These are phyloP conservation scores for Penicillium coprophilum DNA, from an alignment of 495 filamentous ascomycete species.

Conservation along the genomic window DNA sequence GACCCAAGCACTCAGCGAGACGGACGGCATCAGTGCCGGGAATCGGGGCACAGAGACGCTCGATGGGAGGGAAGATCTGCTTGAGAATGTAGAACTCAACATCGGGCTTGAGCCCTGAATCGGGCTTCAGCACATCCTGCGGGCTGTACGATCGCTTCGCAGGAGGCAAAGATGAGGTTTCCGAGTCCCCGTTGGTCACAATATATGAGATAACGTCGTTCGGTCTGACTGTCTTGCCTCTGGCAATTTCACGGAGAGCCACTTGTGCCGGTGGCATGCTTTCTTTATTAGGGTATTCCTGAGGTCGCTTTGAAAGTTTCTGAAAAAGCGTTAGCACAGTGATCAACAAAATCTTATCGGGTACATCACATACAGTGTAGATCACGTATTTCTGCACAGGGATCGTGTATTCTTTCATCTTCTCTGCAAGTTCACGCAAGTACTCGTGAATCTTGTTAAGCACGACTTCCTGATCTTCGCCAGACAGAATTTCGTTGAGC, in stretches of 20 bases:
- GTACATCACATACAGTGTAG: constrained; percentile 61
- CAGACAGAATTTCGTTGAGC: constrained; percentile 87
- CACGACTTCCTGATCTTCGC: constrained; percentile 86
- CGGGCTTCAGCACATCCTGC: constrained; percentile 78
- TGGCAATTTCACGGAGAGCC: constrained; percentile 80
- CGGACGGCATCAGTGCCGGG: constrained; percentile 83
- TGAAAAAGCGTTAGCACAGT: constrained; percentile 25
- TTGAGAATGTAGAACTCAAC: constrained; percentile 97
- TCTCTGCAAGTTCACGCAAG: constrained; percentile 72
- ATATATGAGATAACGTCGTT: constrained; percentile 97
- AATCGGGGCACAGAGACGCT: constrained; percentile 95
- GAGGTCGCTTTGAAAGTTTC: constrained; percentile 91
- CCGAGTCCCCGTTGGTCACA: constrained; percentile 75
- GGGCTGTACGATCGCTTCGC: constrained; percentile 86
- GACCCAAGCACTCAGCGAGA: constrained; percentile 88
- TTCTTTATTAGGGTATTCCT: constrained; percentile 88
- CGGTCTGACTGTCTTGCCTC: constrained; percentile 81
- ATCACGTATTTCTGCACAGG: constrained; percentile 89
- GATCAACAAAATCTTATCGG: neutral
- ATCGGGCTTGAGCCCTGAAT: constrained; percentile 75
- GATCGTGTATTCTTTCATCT: constrained; percentile 77
- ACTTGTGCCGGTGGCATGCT: constrained; percentile 98
- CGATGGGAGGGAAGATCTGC: constrained; percentile 97
- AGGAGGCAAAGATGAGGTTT: constrained; percentile 61
- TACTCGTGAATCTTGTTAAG: constrained; percentile 91